Percentiles rank a stretch among this genome's conserved stretches.
Conservation (phyloP, 352 stramenopile species). For the Pythium monospermum region DNA sequence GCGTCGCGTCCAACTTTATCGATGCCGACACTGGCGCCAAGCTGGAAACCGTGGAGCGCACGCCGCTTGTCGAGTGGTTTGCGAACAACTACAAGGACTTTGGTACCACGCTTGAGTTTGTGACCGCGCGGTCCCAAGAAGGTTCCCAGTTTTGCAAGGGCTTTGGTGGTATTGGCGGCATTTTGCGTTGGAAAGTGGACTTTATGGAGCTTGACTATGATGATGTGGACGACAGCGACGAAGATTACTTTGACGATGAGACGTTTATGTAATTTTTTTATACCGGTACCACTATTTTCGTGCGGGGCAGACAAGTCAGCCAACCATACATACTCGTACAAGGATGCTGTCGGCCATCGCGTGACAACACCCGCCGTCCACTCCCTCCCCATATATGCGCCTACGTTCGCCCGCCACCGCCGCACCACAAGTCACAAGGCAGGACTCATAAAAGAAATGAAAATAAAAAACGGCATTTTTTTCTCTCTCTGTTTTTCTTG, state of each 20-base stretch:
- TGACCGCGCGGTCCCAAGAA: conserved; percentile 97
- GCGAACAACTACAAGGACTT: conserved; percentile 99
- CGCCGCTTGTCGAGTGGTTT: conserved; percentile 98
- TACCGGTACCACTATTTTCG: too few species aligned
- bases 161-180: conserved; percentile 99
- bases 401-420: too few species aligned
- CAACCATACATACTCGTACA: too few species aligned
- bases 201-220: conserved; percentile 97
- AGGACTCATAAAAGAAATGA: too few species aligned
- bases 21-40: conserved; percentile 94
- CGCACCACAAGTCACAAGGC: too few species aligned
- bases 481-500: too few species aligned
- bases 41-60: conserved; percentile 96
- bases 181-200: conserved; percentile 99
- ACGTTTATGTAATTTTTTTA: conserved; percentile 83
- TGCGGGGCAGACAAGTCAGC: too few species aligned
- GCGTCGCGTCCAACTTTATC: conserved; percentile 94
- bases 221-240: conserved; percentile 81
- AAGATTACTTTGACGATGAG: conserved; percentile 85
- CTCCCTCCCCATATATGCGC: too few species aligned
- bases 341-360: too few species aligned
- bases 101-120: conserved; percentile 98
- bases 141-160: conserved; percentile 99
- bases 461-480: too few species aligned
- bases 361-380: too few species aligned